Conservation (phyloP, 495 filamentous ascomycete species). For the Cercophora sp. region DNA sequence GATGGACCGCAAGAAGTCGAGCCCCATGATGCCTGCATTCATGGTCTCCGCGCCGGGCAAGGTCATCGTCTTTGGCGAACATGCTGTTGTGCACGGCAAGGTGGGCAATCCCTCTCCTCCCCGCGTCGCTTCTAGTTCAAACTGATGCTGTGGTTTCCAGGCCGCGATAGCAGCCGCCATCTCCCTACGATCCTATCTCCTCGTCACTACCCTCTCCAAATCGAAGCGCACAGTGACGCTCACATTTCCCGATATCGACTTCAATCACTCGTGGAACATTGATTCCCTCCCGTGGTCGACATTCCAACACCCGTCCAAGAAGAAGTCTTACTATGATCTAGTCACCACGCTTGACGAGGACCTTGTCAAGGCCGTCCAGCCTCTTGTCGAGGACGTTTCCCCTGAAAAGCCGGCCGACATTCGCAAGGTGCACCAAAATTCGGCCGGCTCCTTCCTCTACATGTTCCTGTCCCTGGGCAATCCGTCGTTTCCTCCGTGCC, state of each 20-base stretch:
- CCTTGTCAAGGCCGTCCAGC: conserved; percentile 70
- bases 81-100: conserved; percentile 95
- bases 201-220: conserved; percentile 86
- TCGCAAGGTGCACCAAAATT: conserved; percentile 74
- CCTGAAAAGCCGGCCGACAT: conserved; percentile 55
- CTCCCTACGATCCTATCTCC: conserved; percentile 90
- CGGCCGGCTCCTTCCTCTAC: conserved; percentile 85
- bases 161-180: conserved; percentile 92
- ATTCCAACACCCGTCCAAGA: conserved; percentile 76
- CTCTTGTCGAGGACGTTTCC: conserved; percentile 68
- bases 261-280: conserved; percentile 89
- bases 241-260: conserved; percentile 78
- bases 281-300: conserved; percentile 78
- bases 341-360: conserved; percentile 82
- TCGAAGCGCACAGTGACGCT: conserved; percentile 79
- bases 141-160: conserved; percentile 31
- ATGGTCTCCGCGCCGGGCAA: conserved; percentile 98
- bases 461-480: conserved; percentile 85
- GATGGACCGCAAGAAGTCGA: conserved; percentile 50
- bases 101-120: conserved; percentile 27
- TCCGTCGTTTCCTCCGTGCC: conserved; percentile 68
- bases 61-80: conserved; percentile 95
- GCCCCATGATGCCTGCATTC: conserved; percentile 73
- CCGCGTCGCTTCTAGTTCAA: neutral
- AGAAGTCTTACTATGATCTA: conserved; percentile 86